Percentiles rank a stretch among this genome's conserved stretches.
Conservation (phyloP, 2,329 filamentous ascomycete species). For the Xylariaceae sp. region DNA sequence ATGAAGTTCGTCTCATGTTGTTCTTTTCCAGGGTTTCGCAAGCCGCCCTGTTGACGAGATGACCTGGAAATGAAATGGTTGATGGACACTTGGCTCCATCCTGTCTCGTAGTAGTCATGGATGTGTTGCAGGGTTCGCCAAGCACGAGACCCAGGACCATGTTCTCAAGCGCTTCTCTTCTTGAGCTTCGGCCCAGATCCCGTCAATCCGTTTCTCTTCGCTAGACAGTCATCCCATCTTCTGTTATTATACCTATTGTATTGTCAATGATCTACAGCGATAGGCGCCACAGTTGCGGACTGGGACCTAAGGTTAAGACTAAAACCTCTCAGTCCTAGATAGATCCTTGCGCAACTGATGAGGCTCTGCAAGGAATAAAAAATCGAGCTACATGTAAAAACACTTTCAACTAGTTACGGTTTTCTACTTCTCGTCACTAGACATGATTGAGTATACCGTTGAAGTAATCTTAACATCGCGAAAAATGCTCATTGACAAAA, state of each 20-base stretch:
- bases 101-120: slow-evolving; percentile 21
- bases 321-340: no score
- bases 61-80: background rate
- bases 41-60: slow-evolving; percentile 6
- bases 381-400: background rate
- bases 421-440: background rate
- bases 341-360: background rate
- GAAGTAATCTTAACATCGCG: background rate
- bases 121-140: slow-evolving; percentile 23
- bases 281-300: background rate
- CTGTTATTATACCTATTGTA: background rate
- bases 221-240: slow-evolving; percentile 1
- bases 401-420: background rate
- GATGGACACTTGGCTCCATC: slow-evolving; percentile 1
- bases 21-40: background rate
- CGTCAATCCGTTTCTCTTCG: slow-evolving; percentile 21
- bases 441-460: background rate
- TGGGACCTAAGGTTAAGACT: no score
- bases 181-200: slow-evolving; percentile 9
- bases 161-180: background rate
- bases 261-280: background rate
- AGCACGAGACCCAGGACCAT: slow-evolving; percentile 7
- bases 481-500: background rate
- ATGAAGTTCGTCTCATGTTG: slow-evolving; percentile 29
- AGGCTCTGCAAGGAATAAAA: slow-evolving; percentile 9